phyloP scores from a whole-genome alignment of 495 filamentous ascomycete genomes.

The Penicillium verhagenii region DNA sequence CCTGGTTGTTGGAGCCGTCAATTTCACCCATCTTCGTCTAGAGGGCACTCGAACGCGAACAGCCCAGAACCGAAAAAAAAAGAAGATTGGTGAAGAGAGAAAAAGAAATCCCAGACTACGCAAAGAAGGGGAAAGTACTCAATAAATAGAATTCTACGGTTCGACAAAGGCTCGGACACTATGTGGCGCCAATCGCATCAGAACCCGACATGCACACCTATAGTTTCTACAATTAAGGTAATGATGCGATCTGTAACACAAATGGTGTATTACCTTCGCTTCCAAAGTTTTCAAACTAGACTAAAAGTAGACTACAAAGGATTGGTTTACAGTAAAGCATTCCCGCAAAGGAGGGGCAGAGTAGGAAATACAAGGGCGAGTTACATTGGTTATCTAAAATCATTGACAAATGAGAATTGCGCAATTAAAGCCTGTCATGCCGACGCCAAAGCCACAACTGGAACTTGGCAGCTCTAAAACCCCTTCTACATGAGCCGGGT shows the following conservation, averaged over 20 bases:
- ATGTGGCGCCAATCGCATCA: background rate
- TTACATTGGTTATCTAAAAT: background rate
- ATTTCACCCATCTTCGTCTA: background rate
- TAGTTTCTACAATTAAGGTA: background rate
- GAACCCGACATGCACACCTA: background rate
- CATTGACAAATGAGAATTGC: slow-evolving; percentile 10
- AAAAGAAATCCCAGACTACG: background rate
- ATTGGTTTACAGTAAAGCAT: background rate
- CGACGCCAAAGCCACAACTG: background rate
- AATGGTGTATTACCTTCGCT: background rate
- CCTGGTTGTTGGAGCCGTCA: background rate
- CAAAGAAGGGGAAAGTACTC: background rate
- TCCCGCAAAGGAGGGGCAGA: background rate
- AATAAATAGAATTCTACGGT: background rate
- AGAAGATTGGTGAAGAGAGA: background rate
- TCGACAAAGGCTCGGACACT: background rate
- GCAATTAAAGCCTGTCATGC: slow-evolving; percentile 5
- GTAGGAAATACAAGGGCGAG: background rate
- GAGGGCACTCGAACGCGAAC: background rate
- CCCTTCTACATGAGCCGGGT: background rate
- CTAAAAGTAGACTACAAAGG: background rate
- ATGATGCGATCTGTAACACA: background rate
- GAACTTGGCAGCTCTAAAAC: background rate
- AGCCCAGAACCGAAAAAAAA: background rate
- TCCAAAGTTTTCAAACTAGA: background rate